These are phyloP conservation scores for Magnusiomyces sp. DNA, from an alignment of 1,139 yeast genomes.

Conservation along the genomic window DNA sequence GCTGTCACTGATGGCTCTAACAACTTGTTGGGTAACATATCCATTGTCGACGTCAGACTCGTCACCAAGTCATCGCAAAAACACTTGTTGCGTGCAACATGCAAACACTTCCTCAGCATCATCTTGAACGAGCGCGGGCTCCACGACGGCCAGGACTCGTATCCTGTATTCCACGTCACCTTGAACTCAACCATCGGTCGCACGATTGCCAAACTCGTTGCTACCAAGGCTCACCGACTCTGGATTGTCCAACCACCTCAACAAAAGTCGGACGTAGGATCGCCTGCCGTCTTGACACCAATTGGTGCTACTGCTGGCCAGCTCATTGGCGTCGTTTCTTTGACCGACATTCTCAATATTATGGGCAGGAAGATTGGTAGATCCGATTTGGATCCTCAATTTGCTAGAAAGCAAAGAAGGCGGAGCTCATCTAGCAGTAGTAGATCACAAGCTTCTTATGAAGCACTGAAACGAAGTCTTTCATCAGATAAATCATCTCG, in stretches of 20 bases:
- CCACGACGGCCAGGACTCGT: constrained; percentile 91
- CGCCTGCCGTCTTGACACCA: constrained; percentile 18
- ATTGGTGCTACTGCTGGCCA: constrained; percentile 50
- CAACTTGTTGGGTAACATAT: constrained; percentile 78
- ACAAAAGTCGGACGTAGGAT: constrained; percentile 16
- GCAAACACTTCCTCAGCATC: constrained; percentile 79
- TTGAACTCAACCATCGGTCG: constrained; percentile 72
- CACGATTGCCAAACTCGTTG: constrained; percentile 88
- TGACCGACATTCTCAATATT: constrained; percentile 78
- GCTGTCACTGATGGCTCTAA: constrained; percentile 85
- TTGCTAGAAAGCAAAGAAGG: constrained; percentile 83
- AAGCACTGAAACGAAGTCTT: constrained; percentile 16
- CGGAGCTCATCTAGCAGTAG: constrained; percentile 38
- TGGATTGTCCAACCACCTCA: constrained; percentile 70
- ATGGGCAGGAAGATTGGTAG: constrained; percentile 63
- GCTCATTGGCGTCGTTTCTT: constrained; percentile 79
- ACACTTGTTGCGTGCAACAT: constrained; percentile 68
- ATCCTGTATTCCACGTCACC: constrained; percentile 91
- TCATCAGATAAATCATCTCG: constrained; percentile 15
- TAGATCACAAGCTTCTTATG: constrained; percentile 21
- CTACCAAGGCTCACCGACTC: constrained; percentile 85
- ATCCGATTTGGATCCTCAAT: constrained; percentile 68
- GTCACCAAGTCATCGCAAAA: constrained; percentile 79
- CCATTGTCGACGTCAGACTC: constrained; percentile 85
- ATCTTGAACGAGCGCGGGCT: constrained; percentile 83